Conservation (phyloP, 139 green algal genomes). For the Chlamydomonas incerta region DNA sequence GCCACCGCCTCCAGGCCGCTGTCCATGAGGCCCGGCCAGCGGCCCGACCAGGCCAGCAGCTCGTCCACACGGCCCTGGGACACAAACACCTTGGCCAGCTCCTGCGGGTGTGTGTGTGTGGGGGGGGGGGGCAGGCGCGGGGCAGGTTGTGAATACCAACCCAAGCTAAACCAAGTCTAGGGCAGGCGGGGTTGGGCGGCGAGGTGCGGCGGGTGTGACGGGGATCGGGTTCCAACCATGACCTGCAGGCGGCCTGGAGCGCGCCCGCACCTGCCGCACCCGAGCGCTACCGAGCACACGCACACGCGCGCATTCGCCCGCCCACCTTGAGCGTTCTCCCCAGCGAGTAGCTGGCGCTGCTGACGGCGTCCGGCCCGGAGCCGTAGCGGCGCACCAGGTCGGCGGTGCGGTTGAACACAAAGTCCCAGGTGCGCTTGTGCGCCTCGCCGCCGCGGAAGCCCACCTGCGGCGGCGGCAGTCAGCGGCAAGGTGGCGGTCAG, state of each 20-base stretch:
- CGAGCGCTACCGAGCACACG: no score
- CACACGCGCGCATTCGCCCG: no score
- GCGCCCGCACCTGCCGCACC: no score
- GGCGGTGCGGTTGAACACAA: constrained; percentile 29
- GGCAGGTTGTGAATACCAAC: no score
- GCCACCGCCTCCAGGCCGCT: background rate
- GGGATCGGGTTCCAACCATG: no score
- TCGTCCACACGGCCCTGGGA: background rate
- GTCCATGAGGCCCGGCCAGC: constrained; percentile 4
- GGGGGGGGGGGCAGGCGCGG: no score
- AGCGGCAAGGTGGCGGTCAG: no score
- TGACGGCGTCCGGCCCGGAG: background rate
- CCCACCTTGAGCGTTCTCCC: background rate
- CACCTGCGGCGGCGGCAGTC: background rate
- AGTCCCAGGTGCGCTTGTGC: constrained; percentile 50
- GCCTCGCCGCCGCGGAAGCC: constrained; percentile 37
- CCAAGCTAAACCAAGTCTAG: no score
- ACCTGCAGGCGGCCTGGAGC: no score
- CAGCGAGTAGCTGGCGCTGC: constrained; percentile 10
- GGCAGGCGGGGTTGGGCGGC: no score
- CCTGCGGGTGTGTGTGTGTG: background rate
- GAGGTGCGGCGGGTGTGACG: no score
- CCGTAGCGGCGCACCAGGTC: constrained; percentile 41
- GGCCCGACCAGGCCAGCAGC: constrained; percentile 7
- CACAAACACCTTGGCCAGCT: constrained; percentile 1